Percentiles rank a stretch among this genome's conserved stretches.
Evolutionary conservation across 306 rosid species (phyloP).

Genomic region (Corylus avellana): DNA sequence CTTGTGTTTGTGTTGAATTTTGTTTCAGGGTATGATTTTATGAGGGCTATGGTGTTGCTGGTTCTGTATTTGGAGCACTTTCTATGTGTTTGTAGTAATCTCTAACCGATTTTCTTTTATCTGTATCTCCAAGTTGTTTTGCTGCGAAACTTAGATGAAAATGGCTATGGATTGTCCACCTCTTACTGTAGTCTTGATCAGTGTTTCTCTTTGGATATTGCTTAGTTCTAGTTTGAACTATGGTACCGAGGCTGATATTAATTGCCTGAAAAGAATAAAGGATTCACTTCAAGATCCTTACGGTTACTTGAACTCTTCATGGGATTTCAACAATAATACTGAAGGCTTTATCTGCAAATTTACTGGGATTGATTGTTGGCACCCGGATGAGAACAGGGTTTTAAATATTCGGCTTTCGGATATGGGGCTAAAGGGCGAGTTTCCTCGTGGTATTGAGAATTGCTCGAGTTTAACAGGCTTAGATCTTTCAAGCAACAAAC

Average conservation of each 20-base stretch:
- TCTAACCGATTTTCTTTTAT: not conserved
- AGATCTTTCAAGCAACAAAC: conserved; percentile 68
- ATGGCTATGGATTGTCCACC: conserved; percentile 35
- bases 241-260: conserved; percentile 57
- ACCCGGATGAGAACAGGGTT: conserved; percentile 78
- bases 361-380: conserved; percentile 85
- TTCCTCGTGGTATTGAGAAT: conserved; percentile 50
- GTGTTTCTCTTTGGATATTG: conserved; percentile 43
- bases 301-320: conserved; percentile 46
- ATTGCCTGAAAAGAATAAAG: conserved; percentile 55
- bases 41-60: not conserved
- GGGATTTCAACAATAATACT: conserved; percentile 62
- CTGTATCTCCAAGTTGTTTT: not conserved
- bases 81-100: not conserved
- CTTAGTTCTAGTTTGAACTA: conserved; percentile 40
- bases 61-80: conserved; percentile 18
- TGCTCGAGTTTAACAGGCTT: conserved; percentile 79
- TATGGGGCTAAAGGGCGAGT: conserved; percentile 75
- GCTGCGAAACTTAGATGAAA: conserved; percentile 27
- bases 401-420: conserved; percentile 58
- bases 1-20: not conserved
- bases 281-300: conserved; percentile 52
- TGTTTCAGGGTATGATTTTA: conserved; percentile 10
- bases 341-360: conserved; percentile 77
- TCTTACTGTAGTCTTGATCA: conserved; percentile 25